Conservation (phyloP, 1,284 basidiomycete species). For the Leccinum solheimii region DNA sequence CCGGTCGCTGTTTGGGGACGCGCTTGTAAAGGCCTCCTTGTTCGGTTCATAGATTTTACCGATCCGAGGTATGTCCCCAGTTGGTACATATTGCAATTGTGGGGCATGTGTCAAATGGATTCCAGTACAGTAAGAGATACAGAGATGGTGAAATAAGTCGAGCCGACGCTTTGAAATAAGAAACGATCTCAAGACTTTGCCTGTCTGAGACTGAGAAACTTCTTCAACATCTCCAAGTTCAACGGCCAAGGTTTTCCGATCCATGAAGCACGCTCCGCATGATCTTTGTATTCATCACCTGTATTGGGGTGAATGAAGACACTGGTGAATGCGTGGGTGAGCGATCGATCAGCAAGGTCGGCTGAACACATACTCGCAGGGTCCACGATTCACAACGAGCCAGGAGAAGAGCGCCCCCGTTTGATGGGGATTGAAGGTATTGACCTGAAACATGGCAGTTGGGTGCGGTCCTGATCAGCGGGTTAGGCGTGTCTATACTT, state of each 20-base stretch:
- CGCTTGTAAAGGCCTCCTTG: too few relatives aligned
- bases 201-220: neutral
- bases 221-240: neutral
- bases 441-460: slow-evolving; percentile 44
- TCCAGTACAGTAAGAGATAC: too few relatives aligned
- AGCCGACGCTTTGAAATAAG: too few relatives aligned
- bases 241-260: neutral
- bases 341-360: neutral
- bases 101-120: too few relatives aligned
- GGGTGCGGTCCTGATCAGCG: slow-evolving; percentile 37
- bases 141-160: too few relatives aligned
- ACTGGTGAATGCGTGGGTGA: slow-evolving; percentile 4
- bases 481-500: slow-evolving; percentile 1
- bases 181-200: too few relatives aligned
- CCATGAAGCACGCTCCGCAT: neutral
- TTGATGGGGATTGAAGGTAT: slow-evolving; percentile 40
- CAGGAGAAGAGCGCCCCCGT: slow-evolving; percentile 44
- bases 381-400: slow-evolving; percentile 43
- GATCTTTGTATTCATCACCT: neutral
- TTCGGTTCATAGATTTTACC: too few relatives aligned
- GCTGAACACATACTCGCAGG: slow-evolving; percentile 30
- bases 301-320: neutral
- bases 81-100: neutral
- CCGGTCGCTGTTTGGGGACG: too few relatives aligned
- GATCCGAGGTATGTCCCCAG: too few relatives aligned